Conservation (phyloP, 768 basidiomycete species). For the Leccinum pellstonianum region DNA sequence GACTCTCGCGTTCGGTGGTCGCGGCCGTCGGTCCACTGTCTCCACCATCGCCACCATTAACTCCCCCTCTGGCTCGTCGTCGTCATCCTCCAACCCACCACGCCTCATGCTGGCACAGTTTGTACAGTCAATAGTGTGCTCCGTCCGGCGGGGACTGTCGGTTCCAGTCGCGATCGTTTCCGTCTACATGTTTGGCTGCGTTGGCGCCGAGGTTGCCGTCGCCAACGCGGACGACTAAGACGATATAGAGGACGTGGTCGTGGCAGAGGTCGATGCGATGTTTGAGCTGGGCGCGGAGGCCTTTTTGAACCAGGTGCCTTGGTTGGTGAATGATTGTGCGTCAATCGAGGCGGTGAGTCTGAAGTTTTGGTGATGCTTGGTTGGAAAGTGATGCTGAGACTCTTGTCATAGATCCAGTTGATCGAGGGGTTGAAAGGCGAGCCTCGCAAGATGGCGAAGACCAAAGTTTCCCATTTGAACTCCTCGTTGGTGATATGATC, state of each 20-base stretch:
- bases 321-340: not conserved
- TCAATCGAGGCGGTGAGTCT: not conserved
- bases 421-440: not conserved
- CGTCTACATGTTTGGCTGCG: not conserved
- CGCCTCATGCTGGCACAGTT: not conserved
- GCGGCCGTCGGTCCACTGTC: not conserved
- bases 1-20: not conserved
- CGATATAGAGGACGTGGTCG: not conserved
- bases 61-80: not conserved
- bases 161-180: not conserved
- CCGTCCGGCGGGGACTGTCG: not conserved
- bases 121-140: not conserved
- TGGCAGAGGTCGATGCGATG: constrained; percentile 1
- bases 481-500: no score
- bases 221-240: not conserved
- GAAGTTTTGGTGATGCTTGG: not conserved
- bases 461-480: not conserved
- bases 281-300: constrained; percentile 15
- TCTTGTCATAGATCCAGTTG: not conserved
- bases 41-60: not conserved
- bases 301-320: constrained; percentile 10
- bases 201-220: not conserved
- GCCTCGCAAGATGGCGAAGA: not conserved
- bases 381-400: not conserved
- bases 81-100: not conserved